Base-by-base conservation (phyloP, 306 rosid species). In the Hylodesmum podocarpum region DNA sequence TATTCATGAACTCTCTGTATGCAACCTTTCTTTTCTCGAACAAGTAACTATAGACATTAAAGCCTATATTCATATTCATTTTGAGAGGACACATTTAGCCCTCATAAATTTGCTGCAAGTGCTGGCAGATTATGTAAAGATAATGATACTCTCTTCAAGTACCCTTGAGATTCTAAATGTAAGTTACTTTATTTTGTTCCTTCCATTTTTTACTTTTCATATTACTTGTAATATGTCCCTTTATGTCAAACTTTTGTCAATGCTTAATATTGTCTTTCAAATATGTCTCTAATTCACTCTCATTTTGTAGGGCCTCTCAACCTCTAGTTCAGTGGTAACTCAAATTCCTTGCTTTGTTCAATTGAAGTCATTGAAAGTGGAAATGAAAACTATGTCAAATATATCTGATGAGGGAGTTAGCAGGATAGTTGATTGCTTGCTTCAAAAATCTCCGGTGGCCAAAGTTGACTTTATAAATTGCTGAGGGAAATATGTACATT, bases 91-190 rank as follows among this genome's bases (percentile, higher is more conserved):
- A 5, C 22, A 33, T 69, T 44, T 19, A 21, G 13, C 65, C 40
- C 14, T 72, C 13, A 39, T 80, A 28, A 72, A 41, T 67, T 73
- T 71, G 63, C 63, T 80, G 22, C 40, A 54, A 54, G 43, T 28
- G 75, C 51, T 80, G 0, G 75, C 79, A 21, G 50, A 43, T 50
- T 47, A 79, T 80, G 83, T 65, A 12, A 64, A 65, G 70, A 65
- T 7, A n/a, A 19, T 80, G 83, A 65, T 29, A 36, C 72, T 78
- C 34, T 70, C 78, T 16, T 78, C 72, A 5, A 61, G 63, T n/a
- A 78, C 82, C 28, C 62, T 78, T 31, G 39, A 70, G 66, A 70
- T 78, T 68, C 70, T 78, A 31, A 34, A 57, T 78, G 82, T 78
- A 50, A 70, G 77, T 77, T 69, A 8, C 40, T 58, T 31, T n/a